Percentiles rank a stretch among this genome's conserved stretches.
These are phyloP conservation scores for Tulasnella sp. DNA, from an alignment of 768 basidiomycete species.

Conservation along the genomic window DNA sequence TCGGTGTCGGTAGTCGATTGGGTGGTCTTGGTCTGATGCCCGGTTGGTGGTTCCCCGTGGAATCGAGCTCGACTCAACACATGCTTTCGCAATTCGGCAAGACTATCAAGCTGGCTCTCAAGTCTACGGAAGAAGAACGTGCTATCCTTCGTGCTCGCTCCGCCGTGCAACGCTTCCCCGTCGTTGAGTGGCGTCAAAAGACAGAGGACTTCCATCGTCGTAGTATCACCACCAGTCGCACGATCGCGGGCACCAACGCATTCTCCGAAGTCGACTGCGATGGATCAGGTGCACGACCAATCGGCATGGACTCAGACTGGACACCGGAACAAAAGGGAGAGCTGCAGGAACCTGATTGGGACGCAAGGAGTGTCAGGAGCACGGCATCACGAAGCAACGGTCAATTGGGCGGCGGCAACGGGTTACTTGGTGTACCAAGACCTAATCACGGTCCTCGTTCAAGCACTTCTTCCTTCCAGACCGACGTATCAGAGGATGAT, in stretches of 20 bases:
- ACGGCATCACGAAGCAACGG: slow-evolving; percentile 7
- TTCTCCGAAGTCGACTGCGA: slow-evolving; percentile 47
- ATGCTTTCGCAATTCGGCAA: slow-evolving; percentile 92
- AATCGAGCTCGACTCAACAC: slow-evolving; percentile 85
- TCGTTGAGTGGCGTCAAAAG: slow-evolving; percentile 94
- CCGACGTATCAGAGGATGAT: slow-evolving; percentile 50
- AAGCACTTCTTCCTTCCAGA: slow-evolving; percentile 32
- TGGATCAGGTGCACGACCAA: slow-evolving; percentile 3
- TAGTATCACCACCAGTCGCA: slow-evolving; percentile 65
- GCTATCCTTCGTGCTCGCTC: slow-evolving; percentile 89
- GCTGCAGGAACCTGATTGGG: slow-evolving; percentile 72
- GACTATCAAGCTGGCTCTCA: slow-evolving; percentile 89
- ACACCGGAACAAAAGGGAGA: slow-evolving; percentile 57
- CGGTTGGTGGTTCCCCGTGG: slow-evolving; percentile 99
- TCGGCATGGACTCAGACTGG: slow-evolving; percentile 69
- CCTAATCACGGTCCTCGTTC: slow-evolving; percentile 28
- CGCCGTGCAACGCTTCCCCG: slow-evolving; percentile 92
- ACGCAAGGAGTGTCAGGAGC: slow-evolving; percentile 29
- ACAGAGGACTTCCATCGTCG: slow-evolving; percentile 92
- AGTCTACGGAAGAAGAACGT: slow-evolving; percentile 83
- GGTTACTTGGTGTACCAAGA: slow-evolving; percentile 32
- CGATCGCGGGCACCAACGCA: slow-evolving; percentile 59
- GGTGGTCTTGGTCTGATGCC: slow-evolving; percentile 96
- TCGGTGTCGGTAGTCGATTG: slow-evolving; percentile 88
- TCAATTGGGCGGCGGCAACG: slow-evolving; percentile 1